Base-by-base conservation (phyloP, 2,329 filamentous ascomycete species). In the Penicillium sp. region DNA sequence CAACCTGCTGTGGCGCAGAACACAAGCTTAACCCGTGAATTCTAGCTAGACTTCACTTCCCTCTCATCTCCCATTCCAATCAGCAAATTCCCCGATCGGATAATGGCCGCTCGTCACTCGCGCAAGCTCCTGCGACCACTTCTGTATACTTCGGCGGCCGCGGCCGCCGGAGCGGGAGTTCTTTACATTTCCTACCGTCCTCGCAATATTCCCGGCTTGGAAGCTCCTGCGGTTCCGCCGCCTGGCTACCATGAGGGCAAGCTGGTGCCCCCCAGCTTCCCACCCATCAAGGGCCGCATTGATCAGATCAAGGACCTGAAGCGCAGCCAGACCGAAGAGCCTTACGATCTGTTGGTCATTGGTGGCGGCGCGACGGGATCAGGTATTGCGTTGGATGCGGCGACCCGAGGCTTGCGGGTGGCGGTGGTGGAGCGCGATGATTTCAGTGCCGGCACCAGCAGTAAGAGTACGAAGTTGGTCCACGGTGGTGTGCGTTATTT, bases 381-480 rank as follows among this genome's bases (percentile, higher is more conserved):
- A 6, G 90, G 90, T 24, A 91, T 95, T 68, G 90, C 91, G 13
- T 83, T 95, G 47, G 90, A 95, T 75, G 90, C 90, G 37, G 89
- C 87, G 22, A 93, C 90, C 2, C 84, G 90, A 66, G 90, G 90
- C 2, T 79, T 94, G 69, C 91, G 88, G 77, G 90, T 95, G 59
- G 90, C 91, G 13, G 78, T 93, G 52, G 89, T 95, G 16, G 90
- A 95, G 78, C 83, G 90, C 61, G 91, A 94, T 74, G 90, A 95
- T 76, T 95, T 94, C 74, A 88, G 88, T 67, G 84, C 88, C 62
- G 90, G 91, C 33, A 94, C 90, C 41, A 92, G 89, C 79, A 91
- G 89, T 75, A 94, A 94, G 80, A 92, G 89, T 78, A 95, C 90
- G 50, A 95, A 95, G 78, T 82, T 95, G 54, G 91, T 95, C 18